Evolutionary conservation across 2,329 filamentous ascomycete species (phyloP).

Genomic region (Venturia aucupariae): DNA sequence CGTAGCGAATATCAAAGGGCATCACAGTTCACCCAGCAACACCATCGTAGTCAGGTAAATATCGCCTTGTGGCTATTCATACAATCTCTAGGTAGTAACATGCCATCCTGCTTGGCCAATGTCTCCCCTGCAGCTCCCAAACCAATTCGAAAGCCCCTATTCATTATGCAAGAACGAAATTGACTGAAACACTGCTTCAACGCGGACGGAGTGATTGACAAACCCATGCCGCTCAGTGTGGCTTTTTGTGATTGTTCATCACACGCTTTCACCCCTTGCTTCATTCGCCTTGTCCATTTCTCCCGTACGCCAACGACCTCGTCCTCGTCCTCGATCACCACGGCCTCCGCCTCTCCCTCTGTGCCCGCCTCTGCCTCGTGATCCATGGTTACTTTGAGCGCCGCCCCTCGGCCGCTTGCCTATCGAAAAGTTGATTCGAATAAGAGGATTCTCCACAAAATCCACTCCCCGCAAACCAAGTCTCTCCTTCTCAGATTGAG

Average conservation of each 20-base stretch:
- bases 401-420: constrained; percentile 10
- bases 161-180: neutral
- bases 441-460: constrained; percentile 59
- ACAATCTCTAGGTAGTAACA: neutral
- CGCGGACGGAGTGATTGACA: neutral
- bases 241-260: neutral
- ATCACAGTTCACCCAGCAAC: neutral
- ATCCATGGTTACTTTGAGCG: constrained; percentile 4
- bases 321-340: constrained; percentile 6
- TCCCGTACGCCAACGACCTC: constrained; percentile 9
- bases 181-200: neutral
- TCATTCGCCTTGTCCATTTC: constrained; percentile 3
- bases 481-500: constrained; percentile 46
- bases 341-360: constrained; percentile 10
- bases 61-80: neutral
- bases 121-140: neutral
- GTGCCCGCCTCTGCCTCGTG: constrained; percentile 11
- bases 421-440: constrained; percentile 55
- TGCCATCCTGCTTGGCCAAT: neutral
- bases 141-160: neutral
- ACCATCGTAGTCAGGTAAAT: neutral
- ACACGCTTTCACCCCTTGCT: neutral
- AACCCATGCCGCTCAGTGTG: neutral
- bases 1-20: no score
- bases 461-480: constrained; percentile 48